A percentile compares a stretch with the other conserved stretches of the same genome.
Evolutionary conservation across 2,329 filamentous ascomycete species (phyloP).

Genomic region (Xylariaceae sp.): DNA sequence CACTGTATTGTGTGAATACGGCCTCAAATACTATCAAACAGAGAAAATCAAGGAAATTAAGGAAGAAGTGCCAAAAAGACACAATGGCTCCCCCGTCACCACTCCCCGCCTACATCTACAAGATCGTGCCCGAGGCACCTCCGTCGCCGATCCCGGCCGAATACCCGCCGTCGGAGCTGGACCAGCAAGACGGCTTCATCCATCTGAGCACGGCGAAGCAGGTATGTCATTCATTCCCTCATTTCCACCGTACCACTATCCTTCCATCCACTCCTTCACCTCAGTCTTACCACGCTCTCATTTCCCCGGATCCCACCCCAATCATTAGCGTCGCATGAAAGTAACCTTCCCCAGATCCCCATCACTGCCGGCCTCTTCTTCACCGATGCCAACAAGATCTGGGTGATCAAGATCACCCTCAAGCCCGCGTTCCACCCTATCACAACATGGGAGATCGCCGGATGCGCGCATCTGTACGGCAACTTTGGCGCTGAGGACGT

Average conservation of each 20-base stretch:
- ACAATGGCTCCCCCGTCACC: slow-evolving; percentile 27
- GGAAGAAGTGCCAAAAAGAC: not conserved
- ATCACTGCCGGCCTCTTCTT: slow-evolving; percentile 32
- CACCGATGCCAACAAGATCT: slow-evolving; percentile 22
- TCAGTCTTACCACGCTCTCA: not conserved
- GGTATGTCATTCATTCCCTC: slow-evolving; percentile 31
- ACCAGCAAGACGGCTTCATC: slow-evolving; percentile 56
- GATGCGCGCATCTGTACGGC: slow-evolving; percentile 55
- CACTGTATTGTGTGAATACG: no score
- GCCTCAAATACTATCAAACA: no score
- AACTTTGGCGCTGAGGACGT: slow-evolving; percentile 52
- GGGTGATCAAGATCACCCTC: slow-evolving; percentile 45
- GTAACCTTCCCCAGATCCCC: slow-evolving; percentile 25
- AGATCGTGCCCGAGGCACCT: slow-evolving; percentile 52
- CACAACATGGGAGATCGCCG: slow-evolving; percentile 50
- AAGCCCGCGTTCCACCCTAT: slow-evolving; percentile 36
- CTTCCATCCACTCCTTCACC: not conserved
- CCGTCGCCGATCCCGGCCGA: slow-evolving; percentile 47
- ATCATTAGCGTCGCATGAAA: not conserved
- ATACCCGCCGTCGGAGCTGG: slow-evolving; percentile 55
- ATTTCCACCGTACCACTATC: not conserved
- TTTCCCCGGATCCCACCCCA: not conserved
- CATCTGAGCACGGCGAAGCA: slow-evolving; percentile 55
- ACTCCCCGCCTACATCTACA: slow-evolving; percentile 49
- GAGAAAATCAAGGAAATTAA: not conserved